Conservation (phyloP, 2,329 filamentous ascomycete genomes). For the Arthrinium phaeospermum region DNA sequence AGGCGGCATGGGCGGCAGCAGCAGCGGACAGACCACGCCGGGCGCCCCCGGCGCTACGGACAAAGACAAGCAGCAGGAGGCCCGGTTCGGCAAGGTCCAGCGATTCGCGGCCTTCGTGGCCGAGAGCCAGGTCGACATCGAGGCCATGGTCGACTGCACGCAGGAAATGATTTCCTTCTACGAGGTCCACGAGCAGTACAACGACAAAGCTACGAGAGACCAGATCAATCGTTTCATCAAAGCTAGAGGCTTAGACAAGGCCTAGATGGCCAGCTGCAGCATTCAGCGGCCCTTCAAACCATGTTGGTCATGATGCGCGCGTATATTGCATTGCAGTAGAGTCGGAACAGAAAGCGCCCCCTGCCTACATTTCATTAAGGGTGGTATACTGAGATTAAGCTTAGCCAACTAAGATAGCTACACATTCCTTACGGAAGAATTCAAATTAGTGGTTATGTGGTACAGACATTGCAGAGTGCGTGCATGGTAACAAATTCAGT, state of each 20-base stretch:
- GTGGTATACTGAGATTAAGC: too few relatives aligned
- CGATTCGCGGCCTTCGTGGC: conserved; percentile 78
- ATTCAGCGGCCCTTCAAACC: too few relatives aligned
- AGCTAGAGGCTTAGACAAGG: conserved; percentile 59
- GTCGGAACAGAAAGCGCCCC: too few relatives aligned
- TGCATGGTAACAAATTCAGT: too few relatives aligned
- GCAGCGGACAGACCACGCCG: conserved; percentile 33
- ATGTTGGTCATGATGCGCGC: too few relatives aligned
- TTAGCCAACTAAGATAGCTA: too few relatives aligned
- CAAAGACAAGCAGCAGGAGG: conserved; percentile 58
- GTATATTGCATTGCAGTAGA: too few relatives aligned
- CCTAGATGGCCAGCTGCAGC: conserved; percentile 22
- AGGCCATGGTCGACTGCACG: conserved; percentile 84
- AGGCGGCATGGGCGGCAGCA: conserved; percentile 24
- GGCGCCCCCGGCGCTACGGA: conserved; percentile 29
- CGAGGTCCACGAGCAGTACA: conserved; percentile 69
- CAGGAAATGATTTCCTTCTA: conserved; percentile 93
- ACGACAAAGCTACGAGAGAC: conserved; percentile 63
- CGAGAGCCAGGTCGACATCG: conserved; percentile 84
- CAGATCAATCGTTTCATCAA: conserved; percentile 66
- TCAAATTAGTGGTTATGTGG: too few relatives aligned
- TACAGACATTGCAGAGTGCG: too few relatives aligned
- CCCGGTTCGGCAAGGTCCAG: conserved; percentile 68
- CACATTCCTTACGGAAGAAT: too few relatives aligned
- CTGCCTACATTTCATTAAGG: too few relatives aligned